phyloP scores from a whole-genome alignment of 805 yeast species.

The Candida tibetensis region DNA sequence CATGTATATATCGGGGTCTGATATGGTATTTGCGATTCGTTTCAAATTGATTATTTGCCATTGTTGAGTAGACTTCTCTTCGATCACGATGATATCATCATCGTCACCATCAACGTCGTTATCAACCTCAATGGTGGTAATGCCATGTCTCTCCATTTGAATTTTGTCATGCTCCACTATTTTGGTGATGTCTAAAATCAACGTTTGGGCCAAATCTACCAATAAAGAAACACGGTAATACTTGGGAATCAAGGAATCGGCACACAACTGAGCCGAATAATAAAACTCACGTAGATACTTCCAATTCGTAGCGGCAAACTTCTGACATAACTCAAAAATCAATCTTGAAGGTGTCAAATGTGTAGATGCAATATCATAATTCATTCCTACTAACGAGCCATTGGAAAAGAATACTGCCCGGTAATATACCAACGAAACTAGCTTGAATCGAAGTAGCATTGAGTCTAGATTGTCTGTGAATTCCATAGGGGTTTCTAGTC shows the following conservation, averaged over 20 bases:
- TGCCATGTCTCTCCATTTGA: constrained; percentile 2
- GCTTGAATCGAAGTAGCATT: constrained; percentile 24
- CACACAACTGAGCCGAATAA: constrained; percentile 1
- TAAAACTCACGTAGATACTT: constrained; percentile 15
- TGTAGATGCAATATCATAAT: not conserved
- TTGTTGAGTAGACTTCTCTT: not conserved
- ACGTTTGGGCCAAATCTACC: constrained; percentile 9
- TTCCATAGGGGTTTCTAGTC: constrained; percentile 4
- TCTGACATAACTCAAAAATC: constrained; percentile 10
- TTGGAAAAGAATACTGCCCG: constrained; percentile 15
- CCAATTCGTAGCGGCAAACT: constrained; percentile 10
- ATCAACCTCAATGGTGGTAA: not conserved
- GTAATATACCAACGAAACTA: constrained; percentile 16
- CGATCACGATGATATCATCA: constrained; percentile 2
- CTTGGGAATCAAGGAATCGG: constrained; percentile 1
- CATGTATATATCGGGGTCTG: constrained; percentile 12
- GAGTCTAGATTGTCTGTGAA: constrained; percentile 27
- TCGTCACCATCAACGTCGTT: constrained; percentile 1
- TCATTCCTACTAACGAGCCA: constrained; percentile 8
- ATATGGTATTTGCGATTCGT: constrained; percentile 7
- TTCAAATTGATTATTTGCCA: constrained; percentile 11
- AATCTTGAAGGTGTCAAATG: constrained; percentile 9
- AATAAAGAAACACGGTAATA: constrained; percentile 9
- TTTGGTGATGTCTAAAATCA: constrained; percentile 12
- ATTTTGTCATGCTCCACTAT: constrained; percentile 11